These are phyloP conservation scores for Chrysopogon serrulatus DNA, from an alignment of 176 grass and related monocot species.

Conservation along the genomic window DNA sequence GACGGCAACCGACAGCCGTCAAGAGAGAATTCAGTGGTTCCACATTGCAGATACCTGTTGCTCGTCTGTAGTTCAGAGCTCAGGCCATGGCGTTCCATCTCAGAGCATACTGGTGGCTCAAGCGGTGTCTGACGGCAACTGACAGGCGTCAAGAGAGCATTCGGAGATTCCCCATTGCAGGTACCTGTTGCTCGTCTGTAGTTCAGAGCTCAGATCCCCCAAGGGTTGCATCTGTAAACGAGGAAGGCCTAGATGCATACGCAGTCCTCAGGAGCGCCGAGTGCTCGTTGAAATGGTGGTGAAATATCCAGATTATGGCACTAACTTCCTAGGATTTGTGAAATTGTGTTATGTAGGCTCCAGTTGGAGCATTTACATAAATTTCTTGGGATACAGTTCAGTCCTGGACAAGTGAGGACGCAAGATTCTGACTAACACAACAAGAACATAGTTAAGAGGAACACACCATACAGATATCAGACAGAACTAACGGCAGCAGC, in stretches of 20 bases:
- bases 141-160: neutral
- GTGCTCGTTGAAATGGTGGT: neutral
- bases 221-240: slow-evolving; percentile 50
- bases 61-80: no score
- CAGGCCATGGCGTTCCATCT: neutral
- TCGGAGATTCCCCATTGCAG: no score
- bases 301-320: no score
- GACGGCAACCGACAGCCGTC: slow-evolving; percentile 44
- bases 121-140: no score
- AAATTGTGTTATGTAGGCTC: neutral
- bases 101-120: neutral
- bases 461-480: no score
- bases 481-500: neutral
- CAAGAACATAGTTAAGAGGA: neutral
- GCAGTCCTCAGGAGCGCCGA: neutral
- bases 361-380: neutral
- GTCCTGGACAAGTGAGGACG: no score
- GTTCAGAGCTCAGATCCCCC: slow-evolving; percentile 71
- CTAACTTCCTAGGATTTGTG: neutral
- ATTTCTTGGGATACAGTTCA: neutral
- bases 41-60: neutral
- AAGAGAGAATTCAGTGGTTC: slow-evolving; percentile 53
- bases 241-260: neutral
- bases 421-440: neutral
- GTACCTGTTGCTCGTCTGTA: slow-evolving; percentile 78